Evolutionary conservation across 345 rosid species (phyloP).

Genomic region (Ricinus communis): DNA sequence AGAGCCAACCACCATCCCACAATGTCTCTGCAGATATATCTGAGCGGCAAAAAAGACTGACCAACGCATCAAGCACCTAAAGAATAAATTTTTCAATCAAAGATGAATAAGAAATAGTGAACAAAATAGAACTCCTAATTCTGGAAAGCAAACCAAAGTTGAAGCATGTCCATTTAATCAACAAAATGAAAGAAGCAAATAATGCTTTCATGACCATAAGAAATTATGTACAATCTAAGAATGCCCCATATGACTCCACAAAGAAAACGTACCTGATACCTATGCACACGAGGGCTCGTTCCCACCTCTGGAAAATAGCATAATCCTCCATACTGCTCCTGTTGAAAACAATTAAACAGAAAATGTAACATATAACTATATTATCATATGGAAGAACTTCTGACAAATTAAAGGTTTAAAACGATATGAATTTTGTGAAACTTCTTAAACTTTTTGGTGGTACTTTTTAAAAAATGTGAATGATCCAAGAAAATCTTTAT

Average conservation of each 20-base stretch:
- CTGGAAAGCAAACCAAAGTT: neutral
- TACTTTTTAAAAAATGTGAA: no score
- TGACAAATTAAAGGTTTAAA: no score
- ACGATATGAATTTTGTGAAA: no score
- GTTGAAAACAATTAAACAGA: slow-evolving; percentile 25
- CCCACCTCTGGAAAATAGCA: slow-evolving; percentile 49
- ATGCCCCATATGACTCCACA: neutral
- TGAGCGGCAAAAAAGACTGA: slow-evolving; percentile 79
- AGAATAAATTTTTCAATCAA: slow-evolving; percentile 3
- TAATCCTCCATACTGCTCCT: slow-evolving; percentile 70
- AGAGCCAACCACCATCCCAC: slow-evolving; percentile 99
- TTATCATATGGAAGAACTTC: no score
- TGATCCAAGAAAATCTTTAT: no score
- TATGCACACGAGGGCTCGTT: slow-evolving; percentile 57
- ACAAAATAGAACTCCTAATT: neutral
- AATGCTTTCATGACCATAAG: neutral
- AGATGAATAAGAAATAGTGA: no score
- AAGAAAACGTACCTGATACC: slow-evolving; percentile 64
- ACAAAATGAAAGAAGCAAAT: neutral
- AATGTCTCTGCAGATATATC: slow-evolving; percentile 83
- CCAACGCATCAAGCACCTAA: slow-evolving; percentile 91
- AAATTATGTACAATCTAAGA: neutral
- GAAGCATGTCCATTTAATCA: neutral
- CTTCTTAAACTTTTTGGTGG: no score
- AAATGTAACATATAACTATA: neutral